Conservation (phyloP, 495 filamentous ascomycete genomes). For the Hypoxylon trugodes region DNA sequence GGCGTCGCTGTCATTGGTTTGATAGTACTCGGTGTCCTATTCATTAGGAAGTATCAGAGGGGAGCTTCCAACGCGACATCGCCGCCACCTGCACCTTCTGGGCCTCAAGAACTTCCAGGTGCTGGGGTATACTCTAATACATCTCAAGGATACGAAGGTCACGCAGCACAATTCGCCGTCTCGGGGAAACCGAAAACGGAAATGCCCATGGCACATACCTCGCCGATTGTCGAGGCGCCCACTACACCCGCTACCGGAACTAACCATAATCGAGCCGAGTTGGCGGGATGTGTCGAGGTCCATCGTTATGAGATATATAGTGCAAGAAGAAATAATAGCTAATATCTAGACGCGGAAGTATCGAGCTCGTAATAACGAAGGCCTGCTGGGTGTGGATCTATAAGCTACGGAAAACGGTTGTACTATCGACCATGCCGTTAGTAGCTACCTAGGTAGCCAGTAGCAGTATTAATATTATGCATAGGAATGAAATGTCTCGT, state of each 20-base stretch:
- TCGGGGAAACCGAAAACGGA: conserved; percentile 10
- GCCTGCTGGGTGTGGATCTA: too few relatives aligned
- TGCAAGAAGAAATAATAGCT: background rate
- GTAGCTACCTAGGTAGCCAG: background rate
- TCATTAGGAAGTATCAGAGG: conserved; percentile 21
- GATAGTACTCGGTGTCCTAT: conserved; percentile 20
- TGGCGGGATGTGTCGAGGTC: background rate
- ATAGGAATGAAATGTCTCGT: too few relatives aligned
- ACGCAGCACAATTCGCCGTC: conserved; percentile 3
- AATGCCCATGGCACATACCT: conserved; percentile 3
- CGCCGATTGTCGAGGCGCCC: conserved; percentile 9
- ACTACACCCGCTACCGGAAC: conserved; percentile 26
- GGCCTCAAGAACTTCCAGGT: conserved; percentile 24
- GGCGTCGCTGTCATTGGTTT: conserved; percentile 25
- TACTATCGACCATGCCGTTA: background rate
- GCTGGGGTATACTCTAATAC: background rate
- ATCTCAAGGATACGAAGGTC: conserved; percentile 1
- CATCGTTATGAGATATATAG: background rate
- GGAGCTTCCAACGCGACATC: background rate
- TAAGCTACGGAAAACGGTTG: too few relatives aligned
- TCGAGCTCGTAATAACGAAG: too few relatives aligned
- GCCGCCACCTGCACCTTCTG: conserved; percentile 3
- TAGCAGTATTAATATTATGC: background rate
- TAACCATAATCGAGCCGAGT: conserved; percentile 26
- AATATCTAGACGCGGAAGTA: too few relatives aligned